These are phyloP conservation scores for Eutrema heterophyllum DNA, from an alignment of 345 rosid species.

Conservation along the genomic window DNA sequence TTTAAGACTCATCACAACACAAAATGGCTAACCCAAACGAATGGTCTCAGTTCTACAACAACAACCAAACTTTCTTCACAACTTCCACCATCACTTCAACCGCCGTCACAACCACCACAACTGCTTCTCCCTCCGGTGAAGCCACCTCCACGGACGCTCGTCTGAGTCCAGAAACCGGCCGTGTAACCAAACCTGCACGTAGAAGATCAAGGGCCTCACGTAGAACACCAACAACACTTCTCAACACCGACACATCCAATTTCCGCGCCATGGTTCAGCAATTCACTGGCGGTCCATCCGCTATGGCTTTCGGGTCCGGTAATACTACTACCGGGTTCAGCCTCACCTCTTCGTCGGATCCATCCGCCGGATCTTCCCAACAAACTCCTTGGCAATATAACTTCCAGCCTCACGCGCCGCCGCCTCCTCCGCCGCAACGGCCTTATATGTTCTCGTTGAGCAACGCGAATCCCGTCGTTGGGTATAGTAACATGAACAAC, in stretches of 20 bases:
- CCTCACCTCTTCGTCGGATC: conserved; percentile 27
- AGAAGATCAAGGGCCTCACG: conserved; percentile 90
- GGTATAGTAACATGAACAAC: conserved; percentile 21
- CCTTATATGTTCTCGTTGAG: conserved; percentile 30
- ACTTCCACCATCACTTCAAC: conserved; percentile 34
- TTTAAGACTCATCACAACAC: conserved; percentile 34
- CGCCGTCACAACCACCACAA: conserved; percentile 25
- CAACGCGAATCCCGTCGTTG: conserved; percentile 21
- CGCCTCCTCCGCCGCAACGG: conserved; percentile 3
- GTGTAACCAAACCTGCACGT: conserved; percentile 76
- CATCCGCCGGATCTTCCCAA: conserved; percentile 26
- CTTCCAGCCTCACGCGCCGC: conserved; percentile 18
- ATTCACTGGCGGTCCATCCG: conserved; percentile 79
- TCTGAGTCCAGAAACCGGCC: conserved; percentile 62
- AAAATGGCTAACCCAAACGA: conserved; percentile 62
- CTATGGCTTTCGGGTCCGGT: conserved; percentile 52
- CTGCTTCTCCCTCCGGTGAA: conserved; percentile 6
- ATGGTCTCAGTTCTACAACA: conserved; percentile 62
- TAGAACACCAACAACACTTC: conserved; percentile 89
- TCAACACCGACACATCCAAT: conserved; percentile 85
- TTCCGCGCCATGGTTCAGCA: conserved; percentile 98
- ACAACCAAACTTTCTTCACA: conserved; percentile 39
- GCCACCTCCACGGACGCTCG: conserved; percentile 23
- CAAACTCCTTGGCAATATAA: conserved; percentile 27
- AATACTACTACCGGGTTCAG: conserved; percentile 22